Base-by-base conservation (phyloP, 306 rosid genomes). In the Begonia fuchsioides region DNA sequence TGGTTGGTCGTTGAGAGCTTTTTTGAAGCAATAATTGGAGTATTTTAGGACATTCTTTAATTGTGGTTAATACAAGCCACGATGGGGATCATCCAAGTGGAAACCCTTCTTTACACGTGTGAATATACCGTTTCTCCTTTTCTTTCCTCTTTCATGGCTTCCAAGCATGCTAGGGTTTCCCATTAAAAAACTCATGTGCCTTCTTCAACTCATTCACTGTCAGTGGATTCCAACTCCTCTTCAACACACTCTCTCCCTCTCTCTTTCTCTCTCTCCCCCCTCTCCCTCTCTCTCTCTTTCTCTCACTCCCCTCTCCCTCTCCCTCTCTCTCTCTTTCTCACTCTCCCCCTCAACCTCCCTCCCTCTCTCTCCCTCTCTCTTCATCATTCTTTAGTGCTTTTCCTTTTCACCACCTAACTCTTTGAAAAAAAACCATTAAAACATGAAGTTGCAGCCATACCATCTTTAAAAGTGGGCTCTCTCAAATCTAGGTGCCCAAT, bases 161-260 rank as follows among this genome's bases (percentile, higher is more conserved):
- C 61, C 65, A 76, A 72, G 50, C 16, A 64, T 71, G 79, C 61
- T 70, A 50, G 72, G 61, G 32, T 50, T 44, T 66, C 78, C 68
- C 82, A 59, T 72, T 62, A 61, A 68, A 70, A 54, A 65, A 57
- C 57, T 54, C 57, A 56, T 76, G 75, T 79, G n/a, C n/a, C 73
- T 55, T 75, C 57, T 75, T 68, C 73, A 80, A 53, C 63, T 59
- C 75, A 69, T 67, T 75, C 93, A 66, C 67, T 70, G 65, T 66
- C 62, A 83, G 96, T 88, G 96, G 86, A 81, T 76, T 83, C 96
- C 96, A 81, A 88, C 96, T 76, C 96, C 78, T 58, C 81, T 47
- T 75, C 87, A 84, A 80, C 94, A 43, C 7, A 38, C 50, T 15
- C 9, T 17, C 17, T 44, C 17, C 14, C 32, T 19, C 3, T 19